These are phyloP conservation scores for Rheum nobile DNA, from an alignment of 148 eudicot genomes.

Conservation along the genomic window DNA sequence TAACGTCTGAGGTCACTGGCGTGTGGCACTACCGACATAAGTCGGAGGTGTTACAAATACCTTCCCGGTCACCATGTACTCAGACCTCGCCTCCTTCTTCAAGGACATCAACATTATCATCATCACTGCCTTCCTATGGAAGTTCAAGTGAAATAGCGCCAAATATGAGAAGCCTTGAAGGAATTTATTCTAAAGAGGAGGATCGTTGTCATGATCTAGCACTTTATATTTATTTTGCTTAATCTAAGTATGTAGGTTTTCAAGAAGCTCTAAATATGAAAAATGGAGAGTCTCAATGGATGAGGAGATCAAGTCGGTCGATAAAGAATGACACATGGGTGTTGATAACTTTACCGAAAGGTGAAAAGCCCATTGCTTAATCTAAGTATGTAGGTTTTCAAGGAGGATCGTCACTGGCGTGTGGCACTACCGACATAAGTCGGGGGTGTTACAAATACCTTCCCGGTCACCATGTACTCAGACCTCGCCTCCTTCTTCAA, in stretches of 20 bases:
- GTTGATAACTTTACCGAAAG: neutral
- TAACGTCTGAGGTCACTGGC: too few relatives aligned
- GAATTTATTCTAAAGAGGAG: neutral
- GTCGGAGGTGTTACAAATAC: too few relatives aligned
- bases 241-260: neutral
- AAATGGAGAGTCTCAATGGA: neutral
- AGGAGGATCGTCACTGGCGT: too few relatives aligned
- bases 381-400: too few relatives aligned
- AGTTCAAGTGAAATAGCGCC: neutral
- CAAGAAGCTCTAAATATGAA: neutral
- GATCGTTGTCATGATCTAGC: too few relatives aligned
- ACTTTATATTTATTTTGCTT: neutral
- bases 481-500: too few relatives aligned
- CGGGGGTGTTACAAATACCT: too few relatives aligned
- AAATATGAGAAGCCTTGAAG: neutral
- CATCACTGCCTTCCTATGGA: neutral
- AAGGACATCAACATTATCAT: neutral
- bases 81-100: too few relatives aligned
- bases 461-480: neutral
- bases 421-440: too few relatives aligned
- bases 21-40: too few relatives aligned
- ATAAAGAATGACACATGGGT: conserved; percentile 14
- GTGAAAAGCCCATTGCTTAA: conserved; percentile 1
- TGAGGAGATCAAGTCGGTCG: too few relatives aligned
- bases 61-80: neutral